These are phyloP conservation scores for Talaromyces atroroseus DNA, from an alignment of 2,329 filamentous ascomycete species.

Conservation along the genomic window DNA sequence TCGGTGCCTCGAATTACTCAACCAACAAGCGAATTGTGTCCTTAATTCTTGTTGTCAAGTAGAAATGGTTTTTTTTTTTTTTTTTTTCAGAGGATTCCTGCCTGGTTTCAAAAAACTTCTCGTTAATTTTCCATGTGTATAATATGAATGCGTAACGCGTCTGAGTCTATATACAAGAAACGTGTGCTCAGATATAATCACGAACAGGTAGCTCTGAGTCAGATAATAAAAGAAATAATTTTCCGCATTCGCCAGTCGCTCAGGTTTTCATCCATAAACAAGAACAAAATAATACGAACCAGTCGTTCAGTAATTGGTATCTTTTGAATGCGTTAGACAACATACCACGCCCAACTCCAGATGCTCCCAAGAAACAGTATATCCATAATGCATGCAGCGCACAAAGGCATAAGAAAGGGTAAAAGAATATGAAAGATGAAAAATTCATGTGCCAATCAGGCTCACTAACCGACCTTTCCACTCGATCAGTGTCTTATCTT, in stretches of 20 bases:
- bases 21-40: no score
- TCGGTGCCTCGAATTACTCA: no score
- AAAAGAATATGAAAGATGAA: neutral
- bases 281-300: neutral
- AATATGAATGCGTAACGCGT: neutral
- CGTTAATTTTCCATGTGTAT: neutral
- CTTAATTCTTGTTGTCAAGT: no score
- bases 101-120: neutral
- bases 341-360: neutral
- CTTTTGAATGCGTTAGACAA: neutral
- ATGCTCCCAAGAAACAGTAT: neutral
- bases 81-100: no score
- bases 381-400: neutral
- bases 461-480: conserved; percentile 14
- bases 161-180: neutral
- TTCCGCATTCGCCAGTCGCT: neutral
- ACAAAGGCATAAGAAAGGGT: neutral
- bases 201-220: neutral
- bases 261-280: neutral
- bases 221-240: neutral
- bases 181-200: neutral
- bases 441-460: conserved; percentile 11
- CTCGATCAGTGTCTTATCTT: conserved; percentile 12
- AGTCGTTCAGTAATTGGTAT: conserved; percentile 4
- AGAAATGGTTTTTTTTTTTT: no score